Evolutionary conservation across 371 early-diverging fungal genomes (phyloP).

Genomic region (Lichtheimia ornata): DNA sequence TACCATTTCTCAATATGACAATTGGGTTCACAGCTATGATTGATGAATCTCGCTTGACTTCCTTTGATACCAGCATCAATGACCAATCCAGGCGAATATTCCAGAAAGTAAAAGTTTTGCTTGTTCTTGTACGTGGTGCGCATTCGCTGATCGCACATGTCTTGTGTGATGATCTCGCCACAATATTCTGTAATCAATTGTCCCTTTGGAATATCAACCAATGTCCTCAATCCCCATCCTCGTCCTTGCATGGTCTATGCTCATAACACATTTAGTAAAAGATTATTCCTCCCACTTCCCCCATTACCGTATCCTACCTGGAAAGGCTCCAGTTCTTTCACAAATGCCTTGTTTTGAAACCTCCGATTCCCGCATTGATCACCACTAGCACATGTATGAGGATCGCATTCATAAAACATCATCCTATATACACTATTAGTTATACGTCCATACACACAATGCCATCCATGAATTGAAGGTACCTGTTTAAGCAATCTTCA

Average conservation of each 20-base stretch:
- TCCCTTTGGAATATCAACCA: constrained; percentile 57
- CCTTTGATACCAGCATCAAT: constrained; percentile 81
- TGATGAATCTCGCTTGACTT: constrained; percentile 62
- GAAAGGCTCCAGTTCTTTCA: constrained; percentile 64
- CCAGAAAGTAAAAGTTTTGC: constrained; percentile 81
- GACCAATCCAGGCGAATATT: constrained; percentile 75
- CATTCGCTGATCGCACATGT: constrained; percentile 73
- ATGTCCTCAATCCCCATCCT: constrained; percentile 82
- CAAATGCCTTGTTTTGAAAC: constrained; percentile 62
- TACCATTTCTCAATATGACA: constrained; percentile 91
- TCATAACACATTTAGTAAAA: too few species aligned
- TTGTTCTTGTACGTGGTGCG: constrained; percentile 65
- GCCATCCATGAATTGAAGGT: not conserved
- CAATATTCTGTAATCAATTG: constrained; percentile 83
- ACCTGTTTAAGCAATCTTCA: constrained; percentile 78
- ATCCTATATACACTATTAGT: constrained; percentile 22
- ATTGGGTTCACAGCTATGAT: constrained; percentile 85
- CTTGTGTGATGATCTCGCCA: constrained; percentile 83
- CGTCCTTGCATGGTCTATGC: constrained; percentile 23
- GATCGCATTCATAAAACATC: constrained; percentile 81
- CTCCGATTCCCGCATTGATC: constrained; percentile 75
- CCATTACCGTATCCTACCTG: constrained; percentile 38
- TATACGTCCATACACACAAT: not conserved
- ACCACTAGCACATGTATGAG: constrained; percentile 70
- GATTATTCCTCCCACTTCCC: too few species aligned